Base-by-base conservation (phyloP, 441 rosid genomes). In the Eruca vesicaria region DNA sequence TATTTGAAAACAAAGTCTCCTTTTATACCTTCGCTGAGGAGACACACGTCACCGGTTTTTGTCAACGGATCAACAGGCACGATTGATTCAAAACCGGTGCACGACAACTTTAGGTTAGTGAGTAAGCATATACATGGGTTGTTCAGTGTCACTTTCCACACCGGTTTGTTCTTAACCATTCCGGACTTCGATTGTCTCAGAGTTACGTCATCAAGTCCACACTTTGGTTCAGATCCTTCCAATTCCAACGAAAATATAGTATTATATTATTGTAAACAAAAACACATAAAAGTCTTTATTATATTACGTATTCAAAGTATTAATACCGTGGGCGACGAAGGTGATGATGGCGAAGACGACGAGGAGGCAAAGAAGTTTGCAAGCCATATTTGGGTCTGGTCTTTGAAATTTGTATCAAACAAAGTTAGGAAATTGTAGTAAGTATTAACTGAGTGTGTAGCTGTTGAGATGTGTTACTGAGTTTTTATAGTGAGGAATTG, bases 71-170 rank as follows among this genome's bases (percentile, higher is more conserved):
- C 20, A 35, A 67, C 23, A 7, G 31, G 5, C 23, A 43, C 56
- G 48, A 67, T 14, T 14, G 71, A 67, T 67, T 67, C 4, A 28
- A 67, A 67, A 52, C 48, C 71, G 12, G 3, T 11, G 48, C 71
- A 67, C 41, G 61, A 52, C 20, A 67, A 19, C 19, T 19, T 52
- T 32, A 20, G 9, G 32, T 67, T 2, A 5, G 15, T 0, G 9
- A 32, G 35, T 0, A 0, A 1, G 20, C 71, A 67, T 2, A 7
- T 0, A 14, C 61, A 32, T 52, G 71, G 61, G 62, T 53, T 8
- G 9, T 7, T 52, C 20, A 67, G n/a, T 52, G 1, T 67, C 19
- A 67, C 71, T 67, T 67, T 29, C 71, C 71, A 67, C 71, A 52
- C 71, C 6, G 62, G 71, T 52, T 67, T 67, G 32, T 7, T 14